Evolutionary conservation across 148 eudicot genomes (phyloP).

Genomic region (Vaccinium macrocarpon): DNA sequence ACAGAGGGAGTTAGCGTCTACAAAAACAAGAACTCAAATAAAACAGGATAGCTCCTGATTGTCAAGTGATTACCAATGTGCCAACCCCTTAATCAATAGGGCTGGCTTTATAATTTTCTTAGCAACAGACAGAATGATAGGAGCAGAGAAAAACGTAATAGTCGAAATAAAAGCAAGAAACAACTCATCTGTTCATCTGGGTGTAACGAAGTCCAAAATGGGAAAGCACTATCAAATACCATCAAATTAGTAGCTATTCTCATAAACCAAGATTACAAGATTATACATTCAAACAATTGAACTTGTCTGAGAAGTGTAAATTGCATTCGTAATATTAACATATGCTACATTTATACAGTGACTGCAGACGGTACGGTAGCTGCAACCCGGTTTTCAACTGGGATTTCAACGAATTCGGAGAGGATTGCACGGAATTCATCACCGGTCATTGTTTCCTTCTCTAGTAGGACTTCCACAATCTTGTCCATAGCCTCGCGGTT

Average conservation of each 20-base stretch:
- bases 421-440: constrained; percentile 95
- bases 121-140: no score
- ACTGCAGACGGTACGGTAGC: constrained; percentile 54
- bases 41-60: no score
- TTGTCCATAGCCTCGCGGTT: constrained; percentile 98
- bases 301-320: constrained; percentile 2
- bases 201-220: not conserved
- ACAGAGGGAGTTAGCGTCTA: no score
- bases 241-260: not conserved
- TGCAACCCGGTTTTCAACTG: constrained; percentile 70
- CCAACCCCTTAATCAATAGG: no score
- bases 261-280: not conserved
- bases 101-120: no score
- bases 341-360: constrained; percentile 39
- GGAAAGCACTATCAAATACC: not conserved
- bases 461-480: constrained; percentile 88
- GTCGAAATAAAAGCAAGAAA: not conserved
- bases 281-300: not conserved
- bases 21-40: no score
- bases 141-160: no score
- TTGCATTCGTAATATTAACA: constrained; percentile 9
- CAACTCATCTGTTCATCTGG: not conserved
- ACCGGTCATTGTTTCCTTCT: constrained; percentile 89
- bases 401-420: constrained; percentile 82
- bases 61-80: no score